Percentiles rank a stretch among this genome's conserved stretches.
Conservation (phyloP, 768 basidiomycete species). For the Russula foetens region DNA sequence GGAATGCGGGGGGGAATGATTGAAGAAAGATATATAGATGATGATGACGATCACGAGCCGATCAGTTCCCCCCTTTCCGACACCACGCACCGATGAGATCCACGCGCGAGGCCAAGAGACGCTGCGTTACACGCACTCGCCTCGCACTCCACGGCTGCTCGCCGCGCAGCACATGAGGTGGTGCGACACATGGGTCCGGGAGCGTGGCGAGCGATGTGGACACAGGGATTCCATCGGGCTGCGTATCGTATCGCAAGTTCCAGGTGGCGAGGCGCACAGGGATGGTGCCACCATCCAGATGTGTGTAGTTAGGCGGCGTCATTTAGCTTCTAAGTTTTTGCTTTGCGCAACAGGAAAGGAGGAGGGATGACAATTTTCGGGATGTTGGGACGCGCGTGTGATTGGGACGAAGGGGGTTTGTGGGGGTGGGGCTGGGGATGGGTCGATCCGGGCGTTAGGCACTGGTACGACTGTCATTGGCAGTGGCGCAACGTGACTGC, state of each 20-base stretch:
- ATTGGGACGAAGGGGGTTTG: too few relatives aligned
- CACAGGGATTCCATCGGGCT: conserved; percentile 44
- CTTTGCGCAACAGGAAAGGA: too few relatives aligned
- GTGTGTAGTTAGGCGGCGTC: too few relatives aligned
- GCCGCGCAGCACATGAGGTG: conserved; percentile 27
- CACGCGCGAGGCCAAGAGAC: conserved; percentile 34
- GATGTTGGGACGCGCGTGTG: too few relatives aligned
- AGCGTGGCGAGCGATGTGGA: conserved; percentile 36
- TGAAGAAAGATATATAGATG: too few relatives aligned
- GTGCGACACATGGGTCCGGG: conserved; percentile 34
- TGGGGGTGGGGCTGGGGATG: neutral
- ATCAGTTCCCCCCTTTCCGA: neutral
- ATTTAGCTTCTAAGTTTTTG: too few relatives aligned
- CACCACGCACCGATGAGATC: conserved; percentile 32
- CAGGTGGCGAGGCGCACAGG: conserved; percentile 32
- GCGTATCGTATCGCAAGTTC: conserved; percentile 48
- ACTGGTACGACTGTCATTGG: too few relatives aligned
- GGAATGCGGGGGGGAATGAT: neutral
- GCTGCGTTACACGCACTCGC: conserved; percentile 39
- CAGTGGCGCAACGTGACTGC: conserved; percentile 1
- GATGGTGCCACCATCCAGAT: neutral
- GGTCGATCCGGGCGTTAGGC: too few relatives aligned
- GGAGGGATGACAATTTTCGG: too few relatives aligned
- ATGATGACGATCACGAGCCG: neutral
- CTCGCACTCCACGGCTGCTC: conserved; percentile 51